Evolutionary conservation across 768 basidiomycete species (phyloP), one percentile per base, ranked within the genome.

Genomic region (Leucosporidium scottii): DNA sequence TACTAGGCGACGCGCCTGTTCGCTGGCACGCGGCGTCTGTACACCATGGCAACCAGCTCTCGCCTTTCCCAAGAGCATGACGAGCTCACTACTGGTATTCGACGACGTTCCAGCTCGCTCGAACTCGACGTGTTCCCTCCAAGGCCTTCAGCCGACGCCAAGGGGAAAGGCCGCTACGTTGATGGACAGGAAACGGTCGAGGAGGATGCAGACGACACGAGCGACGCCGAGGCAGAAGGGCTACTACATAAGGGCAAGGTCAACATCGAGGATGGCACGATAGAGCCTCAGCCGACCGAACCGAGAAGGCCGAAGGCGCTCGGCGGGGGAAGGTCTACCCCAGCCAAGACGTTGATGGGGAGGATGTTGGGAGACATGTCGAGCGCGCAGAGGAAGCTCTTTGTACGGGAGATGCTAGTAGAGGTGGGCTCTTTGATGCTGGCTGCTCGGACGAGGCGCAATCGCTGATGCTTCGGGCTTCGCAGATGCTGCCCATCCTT

Each of bases 401-500:
- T 73, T 36, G 4, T 53, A 10, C 13, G 39, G 9, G 69, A 70
- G 25, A 70, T 78, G 53, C 57, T 78, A 6, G 36, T 71, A 18
- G 77, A 78, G 74, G 79, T 79, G 64, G 67, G 77, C 62, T 2
- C 20, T 5, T 12, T 34, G 12, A 13, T n/a, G 4, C 13, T 28
- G 12, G 34, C 1, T 15, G 27, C 18, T 0, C 5, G 5, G 4
- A n/a, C 10, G 25, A 49, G 56, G 31, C 60, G 25, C 39, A 27
- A 47, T 39, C 50, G 21, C 36, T 28, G 44, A 20, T 21, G 8
- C 2, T 44, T 15, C 15, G 39, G 15, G 8, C 39, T 20, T 56
- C 49, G 20, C 74, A 97, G 94, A 88, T 88, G 49, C 85, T 89
- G 2, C 93, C 94, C 1, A 89, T 91, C 21, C 82, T 99, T 31